Evolutionary conservation across 257 asterid genomes (phyloP), one percentile per base, ranked within the genome.

Genomic region (Ilex asprella): DNA sequence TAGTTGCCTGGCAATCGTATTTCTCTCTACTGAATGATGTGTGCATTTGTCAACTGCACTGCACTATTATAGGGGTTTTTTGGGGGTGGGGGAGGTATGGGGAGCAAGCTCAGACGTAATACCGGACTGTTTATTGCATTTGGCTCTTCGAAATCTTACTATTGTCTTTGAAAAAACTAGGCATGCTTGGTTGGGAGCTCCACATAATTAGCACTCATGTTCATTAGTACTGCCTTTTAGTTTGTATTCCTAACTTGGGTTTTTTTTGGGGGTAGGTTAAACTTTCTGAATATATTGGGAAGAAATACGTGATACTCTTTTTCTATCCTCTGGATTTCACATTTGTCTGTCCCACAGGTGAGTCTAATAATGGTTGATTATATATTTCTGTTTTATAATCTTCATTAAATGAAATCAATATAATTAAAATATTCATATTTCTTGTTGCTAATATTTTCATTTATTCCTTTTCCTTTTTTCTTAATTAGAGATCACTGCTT

Each of bases 331-430:
- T 82, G 62, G 92, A 79, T 72, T 81, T 84, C 80, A 84, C 92
- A 43, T 84, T 84, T 79, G 92, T 84, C 78, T 89, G 99, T 61
- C 99, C 99, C 31, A 93, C 99, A 39, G 99, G 97, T 89, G 74
- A 78, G 94, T 70, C 71, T 64, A 56, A 64, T 57, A 58, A 60
- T 39, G 30, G 8, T 4, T 35, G 41, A 35, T 3, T 35, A 8
- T 21, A 35, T 3, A 35, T 35, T 35, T 35, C 8, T 35, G 5
- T 3, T 35, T 35, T 35, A 35, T 35, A 35, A 3, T 35, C 8
- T 35, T 35, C 41, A 8, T 35, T 35, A 3, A 35, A 8, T 35
- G 5, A 8, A 3, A 35, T 35, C 7, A 35, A 35, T 35, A 35
- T 35, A 35, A 3, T 3, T 8, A 3, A 35, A 35, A 35, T 35